phyloP scores from a whole-genome alignment of 306 rosid genomes.

The Cucurbita maxima region DNA sequence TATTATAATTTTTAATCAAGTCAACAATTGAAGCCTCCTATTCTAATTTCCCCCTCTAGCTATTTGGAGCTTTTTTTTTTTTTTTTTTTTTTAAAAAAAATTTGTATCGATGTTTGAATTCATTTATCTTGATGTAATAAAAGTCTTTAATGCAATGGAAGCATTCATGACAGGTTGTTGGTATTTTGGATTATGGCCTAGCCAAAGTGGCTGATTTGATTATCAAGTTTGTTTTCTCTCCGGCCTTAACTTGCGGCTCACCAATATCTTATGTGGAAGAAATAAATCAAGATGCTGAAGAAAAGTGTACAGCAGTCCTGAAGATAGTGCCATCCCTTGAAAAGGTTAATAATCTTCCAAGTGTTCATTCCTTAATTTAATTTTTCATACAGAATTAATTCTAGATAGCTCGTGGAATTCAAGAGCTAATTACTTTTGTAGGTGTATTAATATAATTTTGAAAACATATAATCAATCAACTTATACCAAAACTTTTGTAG shows the following conservation, averaged over 20 bases:
- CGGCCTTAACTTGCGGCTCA: conserved; percentile 32
- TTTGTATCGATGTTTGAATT: neutral
- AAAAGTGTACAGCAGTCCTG: conserved; percentile 22
- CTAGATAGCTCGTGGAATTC: neutral
- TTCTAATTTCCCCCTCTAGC: neutral
- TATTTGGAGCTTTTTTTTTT: neutral
- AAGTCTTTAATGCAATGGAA: conserved; percentile 5
- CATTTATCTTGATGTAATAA: neutral
- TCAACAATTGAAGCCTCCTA: neutral
- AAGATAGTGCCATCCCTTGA: conserved; percentile 39
- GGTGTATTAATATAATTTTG: neutral
- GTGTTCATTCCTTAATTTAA: neutral
- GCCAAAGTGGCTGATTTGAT: conserved; percentile 80
- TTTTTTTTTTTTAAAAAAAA: no score
- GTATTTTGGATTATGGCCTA: conserved; percentile 77
- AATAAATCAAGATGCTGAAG: conserved; percentile 25
- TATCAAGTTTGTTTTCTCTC: conserved; percentile 50
- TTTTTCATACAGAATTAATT: neutral
- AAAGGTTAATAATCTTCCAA: conserved; percentile 29
- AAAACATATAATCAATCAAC: neutral
- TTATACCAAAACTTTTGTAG: neutral
- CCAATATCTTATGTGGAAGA: conserved; percentile 49
- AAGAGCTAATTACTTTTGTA: neutral
- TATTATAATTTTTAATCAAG: neutral
- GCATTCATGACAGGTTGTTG: conserved; percentile 36